Base-by-base conservation (phyloP, 1,139 yeast genomes). In the Scheffersomyces illinoinensis region DNA sequence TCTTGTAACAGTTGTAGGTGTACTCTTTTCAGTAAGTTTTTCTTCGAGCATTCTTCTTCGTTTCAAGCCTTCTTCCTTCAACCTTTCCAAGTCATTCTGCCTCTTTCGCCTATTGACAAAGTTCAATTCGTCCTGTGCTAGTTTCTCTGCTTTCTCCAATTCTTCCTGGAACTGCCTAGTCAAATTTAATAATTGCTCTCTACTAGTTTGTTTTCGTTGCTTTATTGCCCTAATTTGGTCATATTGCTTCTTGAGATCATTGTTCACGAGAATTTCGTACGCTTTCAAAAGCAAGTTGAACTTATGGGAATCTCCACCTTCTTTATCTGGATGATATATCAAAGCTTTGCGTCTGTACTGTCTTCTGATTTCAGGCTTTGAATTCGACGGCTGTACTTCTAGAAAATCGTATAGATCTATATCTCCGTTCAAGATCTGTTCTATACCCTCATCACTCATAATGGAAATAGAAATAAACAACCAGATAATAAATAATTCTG, bases 321-420 rank as follows among this genome's bases (percentile, higher is more conserved):
- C 77, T 68, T 84, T 85, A 68, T 85, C 89, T 0, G 89, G 89
- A 66, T 71, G 75, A 57, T 59, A 64, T 47, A 53, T 50, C 46
- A 71, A 68, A 3, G 75, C 75, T 58, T 64, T 58, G 21, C 62
- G 59, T 20, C 74, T 66, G 59, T 68, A 71, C 52, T 60, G 63
- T 6, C 63, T 54, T 19, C 67, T 56, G 43, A 71, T 66, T 18
- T 68, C 68, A 1, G 58, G 53, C 4, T 49, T 49, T 5, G 66
- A 43, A 12, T 76, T 72, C 4, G 66, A 64, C 0, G 67, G 65
- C 0, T 64, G 54, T 5, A 78, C 71, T 5, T 70, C 75, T 0
- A 81, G 65, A 57, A 71, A 75, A 52, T 68, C 68, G 57, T 79
- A 81, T 52, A 79, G 66, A 59, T 81, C 81, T 17, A 73, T 57